Evolutionary conservation across 2,329 filamentous ascomycete species (phyloP).

Genomic region (Elsinoe perseae): DNA sequence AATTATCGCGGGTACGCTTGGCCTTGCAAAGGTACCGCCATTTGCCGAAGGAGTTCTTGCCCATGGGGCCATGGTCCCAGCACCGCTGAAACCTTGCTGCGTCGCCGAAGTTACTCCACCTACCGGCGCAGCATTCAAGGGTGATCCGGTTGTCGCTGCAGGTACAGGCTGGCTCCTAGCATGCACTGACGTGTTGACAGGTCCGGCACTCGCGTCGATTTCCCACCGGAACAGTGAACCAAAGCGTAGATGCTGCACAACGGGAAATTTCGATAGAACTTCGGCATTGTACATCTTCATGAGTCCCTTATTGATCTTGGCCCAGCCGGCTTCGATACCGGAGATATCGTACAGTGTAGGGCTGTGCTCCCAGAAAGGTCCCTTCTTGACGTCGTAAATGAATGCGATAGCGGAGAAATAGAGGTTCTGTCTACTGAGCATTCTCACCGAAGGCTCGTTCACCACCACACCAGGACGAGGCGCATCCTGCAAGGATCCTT

Average conservation of each 20-base stretch:
- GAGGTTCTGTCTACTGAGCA: slow-evolving; percentile 47
- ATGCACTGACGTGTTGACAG: slow-evolving; percentile 23
- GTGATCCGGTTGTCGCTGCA: background rate
- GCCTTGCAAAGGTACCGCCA: slow-evolving; percentile 1
- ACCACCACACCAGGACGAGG: slow-evolving; percentile 64
- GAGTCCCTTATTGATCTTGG: slow-evolving; percentile 96
- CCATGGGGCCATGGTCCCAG: slow-evolving; percentile 22
- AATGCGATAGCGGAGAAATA: slow-evolving; percentile 96
- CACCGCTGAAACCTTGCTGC: slow-evolving; percentile 9
- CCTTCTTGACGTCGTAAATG: slow-evolving; percentile 93
- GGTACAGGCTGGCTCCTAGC: slow-evolving; percentile 26
- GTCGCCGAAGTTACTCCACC: slow-evolving; percentile 25
- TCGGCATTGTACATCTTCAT: slow-evolving; percentile 99
- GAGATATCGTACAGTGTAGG: slow-evolving; percentile 92
- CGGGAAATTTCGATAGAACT: slow-evolving; percentile 91
- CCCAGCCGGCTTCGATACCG: slow-evolving; percentile 82
- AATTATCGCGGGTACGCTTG: background rate
- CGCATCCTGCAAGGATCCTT: slow-evolving; percentile 63
- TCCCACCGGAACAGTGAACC: slow-evolving; percentile 45
- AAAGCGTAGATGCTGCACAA: slow-evolving; percentile 79
- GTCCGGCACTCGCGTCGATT: slow-evolving; percentile 35
- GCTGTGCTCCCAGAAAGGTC: slow-evolving; percentile 90
- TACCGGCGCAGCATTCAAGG: background rate
- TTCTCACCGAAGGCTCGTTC: slow-evolving; percentile 34
- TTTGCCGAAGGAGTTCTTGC: slow-evolving; percentile 16